phyloP scores from a whole-genome alignment of 176 grass and related monocot species.

The Carex kokanica region DNA sequence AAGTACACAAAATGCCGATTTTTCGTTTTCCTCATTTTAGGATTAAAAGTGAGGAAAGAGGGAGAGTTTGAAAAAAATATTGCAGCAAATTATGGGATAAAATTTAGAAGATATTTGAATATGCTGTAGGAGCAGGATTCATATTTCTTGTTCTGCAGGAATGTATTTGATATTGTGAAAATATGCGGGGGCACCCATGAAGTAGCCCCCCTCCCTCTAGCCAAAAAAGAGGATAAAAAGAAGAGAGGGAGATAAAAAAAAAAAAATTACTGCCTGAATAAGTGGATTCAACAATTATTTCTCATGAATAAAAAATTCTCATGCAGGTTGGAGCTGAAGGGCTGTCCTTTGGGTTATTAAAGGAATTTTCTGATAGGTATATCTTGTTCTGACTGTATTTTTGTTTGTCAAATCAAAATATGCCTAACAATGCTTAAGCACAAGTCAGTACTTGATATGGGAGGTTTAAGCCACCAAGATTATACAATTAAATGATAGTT shows the following conservation, averaged over 20 bases:
- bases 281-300: neutral
- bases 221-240: neutral
- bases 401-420: neutral
- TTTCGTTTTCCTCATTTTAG: no score
- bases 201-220: neutral
- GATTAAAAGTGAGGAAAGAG: neutral
- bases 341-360: slow-evolving; percentile 12
- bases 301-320: neutral
- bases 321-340: slow-evolving; percentile 7
- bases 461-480: neutral
- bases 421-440: neutral
- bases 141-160: neutral
- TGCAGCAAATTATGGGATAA: neutral
- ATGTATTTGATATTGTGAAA: neutral
- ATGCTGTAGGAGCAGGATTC: neutral
- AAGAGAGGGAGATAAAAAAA: neutral
- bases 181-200: neutral
- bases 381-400: neutral
- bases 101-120: neutral
- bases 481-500: neutral
- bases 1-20: neutral
- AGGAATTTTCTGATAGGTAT: slow-evolving; percentile 20
- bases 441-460: neutral
- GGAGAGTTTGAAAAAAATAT: neutral
- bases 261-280: neutral